Base-by-base conservation (phyloP, 768 basidiomycete genomes). In the Imleria badia region DNA sequence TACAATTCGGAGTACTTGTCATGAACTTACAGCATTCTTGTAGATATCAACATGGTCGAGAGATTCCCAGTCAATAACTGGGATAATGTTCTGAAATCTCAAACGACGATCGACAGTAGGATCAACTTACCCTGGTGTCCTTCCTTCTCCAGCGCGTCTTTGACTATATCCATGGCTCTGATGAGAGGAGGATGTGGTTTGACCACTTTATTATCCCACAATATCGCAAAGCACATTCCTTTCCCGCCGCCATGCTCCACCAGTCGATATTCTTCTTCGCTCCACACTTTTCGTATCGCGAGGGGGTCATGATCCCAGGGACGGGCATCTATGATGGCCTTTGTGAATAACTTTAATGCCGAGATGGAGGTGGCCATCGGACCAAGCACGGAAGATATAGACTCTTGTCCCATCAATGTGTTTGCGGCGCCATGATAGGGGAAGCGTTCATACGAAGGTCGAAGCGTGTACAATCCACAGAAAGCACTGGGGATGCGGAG, bases 291-390 rank as follows among this genome's bases (percentile, higher is more conserved):
- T 20, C 81, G 76, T 8, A 82, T 68, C 1, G 74, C 78, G 49
- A 81, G 67, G 0, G 89, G 84, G 62, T 92, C 91, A 41, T 71
- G 78, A 17, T 76, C 60, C 90, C 90, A 92, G 6, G 90, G 85
- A 53, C 79, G 49, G 14, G 60, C 54, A 38, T 57, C 52, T 23
- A 60, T 45, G 30, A 59, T 72, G 11, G 73, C 67, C 56, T 76
- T 80, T 19, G 86, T 63, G 31, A 58, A 94, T 75, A 20, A 78
- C 75, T 68, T 86, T 76, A 70, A 81, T 78, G 71, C 93, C 85
- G 10, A 72, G 56, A 66, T 80, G 81, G 60, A 94, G 63, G 34
- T 81, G 82, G 34, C 68, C 72, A 54, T 91, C 5, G 92, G 92
- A 0, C 92, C 92, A 11, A 92, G 76, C 29, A 92, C 87, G 3